phyloP scores from a whole-genome alignment of 495 filamentous ascomycete genomes.

The Tuber magnatum region DNA sequence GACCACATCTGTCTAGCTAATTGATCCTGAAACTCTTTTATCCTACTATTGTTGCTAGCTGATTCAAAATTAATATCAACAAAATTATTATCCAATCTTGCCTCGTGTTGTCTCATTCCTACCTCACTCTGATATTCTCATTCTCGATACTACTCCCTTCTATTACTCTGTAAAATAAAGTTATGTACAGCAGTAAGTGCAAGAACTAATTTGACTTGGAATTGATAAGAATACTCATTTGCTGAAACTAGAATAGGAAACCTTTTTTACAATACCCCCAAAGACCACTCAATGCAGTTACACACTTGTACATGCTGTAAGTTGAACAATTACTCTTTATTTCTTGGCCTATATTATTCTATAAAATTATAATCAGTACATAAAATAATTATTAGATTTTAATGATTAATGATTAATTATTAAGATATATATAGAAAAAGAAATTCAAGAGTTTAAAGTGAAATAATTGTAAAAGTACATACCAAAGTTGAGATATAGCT shows the following conservation, averaged over 20 bases:
- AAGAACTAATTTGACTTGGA: conserved; percentile 8
- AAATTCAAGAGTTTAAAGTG: neutral
- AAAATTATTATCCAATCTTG: neutral
- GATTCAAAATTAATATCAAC: neutral
- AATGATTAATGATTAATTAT: no score
- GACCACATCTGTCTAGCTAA: neutral
- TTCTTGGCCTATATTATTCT: conserved; percentile 8
- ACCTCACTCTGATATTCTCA: neutral
- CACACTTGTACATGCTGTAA: conserved; percentile 10
- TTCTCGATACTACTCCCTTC: neutral
- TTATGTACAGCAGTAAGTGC: conserved; percentile 15
- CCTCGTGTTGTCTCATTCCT: neutral
- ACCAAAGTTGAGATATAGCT: neutral
- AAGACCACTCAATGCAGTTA: conserved; percentile 15
- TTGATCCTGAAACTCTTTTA: neutral
- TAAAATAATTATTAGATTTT: no score
- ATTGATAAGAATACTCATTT: conserved; percentile 3
- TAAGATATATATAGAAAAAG: neutral
- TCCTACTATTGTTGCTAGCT: neutral
- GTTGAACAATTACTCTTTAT: conserved; percentile 22
- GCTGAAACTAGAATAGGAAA: conserved; percentile 11
- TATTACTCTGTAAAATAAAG: conserved; percentile 4
- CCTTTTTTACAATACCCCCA: conserved; percentile 20
- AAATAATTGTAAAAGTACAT: no score
- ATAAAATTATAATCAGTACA: no score